Evolutionary conservation across 2,329 filamentous ascomycete genomes (phyloP).

Genomic region (Aspergillus transmontanensis): DNA sequence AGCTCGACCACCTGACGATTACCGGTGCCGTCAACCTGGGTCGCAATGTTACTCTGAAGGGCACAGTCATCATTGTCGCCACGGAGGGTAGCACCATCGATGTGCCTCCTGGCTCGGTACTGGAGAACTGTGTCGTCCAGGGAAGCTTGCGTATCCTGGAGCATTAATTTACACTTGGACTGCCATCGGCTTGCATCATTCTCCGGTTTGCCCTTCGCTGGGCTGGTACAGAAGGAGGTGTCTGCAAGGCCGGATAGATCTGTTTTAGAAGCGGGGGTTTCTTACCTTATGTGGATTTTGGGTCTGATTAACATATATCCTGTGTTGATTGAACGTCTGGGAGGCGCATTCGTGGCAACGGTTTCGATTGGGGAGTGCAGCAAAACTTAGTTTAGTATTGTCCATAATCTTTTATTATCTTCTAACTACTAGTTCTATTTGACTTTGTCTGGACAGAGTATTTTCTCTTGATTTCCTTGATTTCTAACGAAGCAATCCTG

Average conservation of each 20-base stretch:
- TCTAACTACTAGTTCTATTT: neutral
- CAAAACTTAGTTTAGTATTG: constrained; percentile 10
- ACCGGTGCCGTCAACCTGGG: constrained; percentile 97
- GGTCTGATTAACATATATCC: constrained; percentile 8
- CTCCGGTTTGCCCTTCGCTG: constrained; percentile 8
- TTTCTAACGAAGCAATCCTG: neutral
- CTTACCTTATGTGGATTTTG: constrained; percentile 13
- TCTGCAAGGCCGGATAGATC: constrained; percentile 19
- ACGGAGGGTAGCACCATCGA: constrained; percentile 98
- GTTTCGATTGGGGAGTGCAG: constrained; percentile 9
- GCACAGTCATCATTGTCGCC: constrained; percentile 96
- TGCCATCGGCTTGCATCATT: constrained; percentile 7
- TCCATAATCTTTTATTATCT: neutral
- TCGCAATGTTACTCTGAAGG: constrained; percentile 93
- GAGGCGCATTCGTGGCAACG: constrained; percentile 5
- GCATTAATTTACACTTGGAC: constrained; percentile 51
- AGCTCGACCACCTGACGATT: constrained; percentile 80
- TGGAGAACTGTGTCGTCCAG: constrained; percentile 99
- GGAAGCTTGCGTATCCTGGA: constrained; percentile 80
- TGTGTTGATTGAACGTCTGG: constrained; percentile 11
- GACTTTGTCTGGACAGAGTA: neutral
- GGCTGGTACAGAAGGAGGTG: constrained; percentile 10
- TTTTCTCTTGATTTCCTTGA: neutral
- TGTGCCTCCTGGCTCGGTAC: constrained; percentile 90
- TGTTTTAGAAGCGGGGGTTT: constrained; percentile 14